Evolutionary conservation across 768 basidiomycete species (phyloP), one percentile per base, ranked within the genome.

Genomic region (Termitomyces sp.): DNA sequence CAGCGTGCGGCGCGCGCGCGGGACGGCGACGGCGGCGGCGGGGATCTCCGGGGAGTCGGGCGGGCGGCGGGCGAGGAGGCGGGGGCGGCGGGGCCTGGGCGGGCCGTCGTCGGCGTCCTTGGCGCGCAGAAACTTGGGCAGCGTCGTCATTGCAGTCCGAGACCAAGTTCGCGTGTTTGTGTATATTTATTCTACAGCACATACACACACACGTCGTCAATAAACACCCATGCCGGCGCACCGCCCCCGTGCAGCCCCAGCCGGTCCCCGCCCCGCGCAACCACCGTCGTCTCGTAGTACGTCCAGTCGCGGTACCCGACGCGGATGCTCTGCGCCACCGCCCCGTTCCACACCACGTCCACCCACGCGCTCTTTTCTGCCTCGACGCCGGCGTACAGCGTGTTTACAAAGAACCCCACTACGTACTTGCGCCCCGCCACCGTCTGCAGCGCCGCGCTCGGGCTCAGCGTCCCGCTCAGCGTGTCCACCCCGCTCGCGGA

Each of bases 161-260:
- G 12, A 39, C 6, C 1, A 34, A 34, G 9, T 3, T n/a, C 7
- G 5, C 18, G 36, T 36, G 36, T 39, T 37, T 37, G 34, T 9
- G 13, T 15, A 36, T 24, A 16, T n/a, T 1, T 12, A 20, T 9
- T 70, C 33, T 15, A 44, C 4, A 20, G 1, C 6, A 51, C 52
- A 57, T 58, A 71, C 13, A 74, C 64, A 41, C 53, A 46, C 37
- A 78, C 61, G 61, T 80, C 78, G 64, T 81, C 80, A 52, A 81
- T 68, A 68, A 80, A 81, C 15, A 73, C 72, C 76, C 76, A 81
- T 10, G 78, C 75, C 6, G 80, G 80, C 10, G 78, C 77, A 15
- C 78, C 79, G 24, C 80, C 36, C 0, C 36, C 80, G 42, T 67
- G 69, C 68, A 70, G 61, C 53, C 62, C 65, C 10, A 65, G 51